Base-by-base conservation (phyloP, 257 asterid species). In the Nemophila menziesii region DNA sequence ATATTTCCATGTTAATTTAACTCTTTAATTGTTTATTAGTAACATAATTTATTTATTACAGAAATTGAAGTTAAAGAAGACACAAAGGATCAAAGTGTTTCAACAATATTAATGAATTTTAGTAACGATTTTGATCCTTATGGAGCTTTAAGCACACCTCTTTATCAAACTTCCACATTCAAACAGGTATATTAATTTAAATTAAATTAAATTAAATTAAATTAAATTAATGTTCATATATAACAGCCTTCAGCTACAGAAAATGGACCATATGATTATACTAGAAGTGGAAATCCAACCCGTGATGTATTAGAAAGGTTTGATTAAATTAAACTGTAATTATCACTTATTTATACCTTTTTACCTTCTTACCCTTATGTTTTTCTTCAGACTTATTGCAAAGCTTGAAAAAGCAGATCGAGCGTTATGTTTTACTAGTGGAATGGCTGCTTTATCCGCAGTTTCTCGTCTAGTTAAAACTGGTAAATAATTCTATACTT, bases 281-380 rank as follows among this genome's bases (percentile, higher is more conserved):
- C 99, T 45, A 75, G 99, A 74, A 75, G 94, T 58, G 99, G 94
- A 53, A 90, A 90, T 69, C 99, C 99, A 40, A 90, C 99, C 22
- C 79, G 99, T 33, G 93, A 90, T 61, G 79, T 47, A 14, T 51
- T 90, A 43, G 94, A 90, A 65, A 85, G 92, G 99, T 90, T 36
- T 45, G 53, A 64, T 52, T 45, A 8, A 12, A 13, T 14, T 45
- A 16, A 45, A 49, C 56, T 44, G 44, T 27, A 43, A 24, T 24
- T 46, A 33, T 33, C 43, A 46, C n/a, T 11, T 22, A 16, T 37
- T 14, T 24, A 40, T 5, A 40, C 13, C 19, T 39, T 7, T 13
- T 39, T 45, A 17, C 43, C 14, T 41, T 48, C 37, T 11, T 42
- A 19, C 37, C n/a, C n/a, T 16, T 40, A 5, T 56, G 48, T 29